Base-by-base conservation (phyloP, 1,284 basidiomycete species). In the Microbotryum intermedium region DNA sequence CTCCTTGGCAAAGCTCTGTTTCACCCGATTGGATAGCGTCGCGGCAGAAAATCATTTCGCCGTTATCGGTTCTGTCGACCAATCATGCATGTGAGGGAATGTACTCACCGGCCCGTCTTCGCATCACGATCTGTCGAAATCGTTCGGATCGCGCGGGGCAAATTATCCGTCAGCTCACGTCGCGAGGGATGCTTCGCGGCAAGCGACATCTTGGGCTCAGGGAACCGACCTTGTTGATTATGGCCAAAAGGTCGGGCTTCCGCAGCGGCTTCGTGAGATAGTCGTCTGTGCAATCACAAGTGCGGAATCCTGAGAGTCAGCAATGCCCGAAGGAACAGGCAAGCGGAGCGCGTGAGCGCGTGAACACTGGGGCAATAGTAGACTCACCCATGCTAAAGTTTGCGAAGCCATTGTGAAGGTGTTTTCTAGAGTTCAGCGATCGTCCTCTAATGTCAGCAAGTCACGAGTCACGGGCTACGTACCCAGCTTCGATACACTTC, bases 401-500 rank as follows among this genome's bases (percentile, higher is more conserved):
- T 20, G 30, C 28, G 47, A 18, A 44, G 10, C 25, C 44, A 42
- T 30, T 5, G 23, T 25, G 28, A 23, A 29, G 26, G 34, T 50
- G 44, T 23, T 20, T 29, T n/a, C 23, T n/a, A 29, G 23, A 26
- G 39, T 20, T 42, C 10, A n/a, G 21, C 1, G n/a, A 6, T 7
- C 26, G 20, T n/a, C 10, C 20, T 42, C 13, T 6, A 4, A 18
- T 4, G 45, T 16, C 56, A 25, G 30, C 20, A 30, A 28, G 44
- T 53, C 53, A 46, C n/a, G 28, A 21, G 20, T 11, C 25, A 25
- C 34, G 11, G 34, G 11, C 3, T n/a, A 42, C 39, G 20, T 26
- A 30, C 34, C 91, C 92, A 13, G 90, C 91, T 71, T 90, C 85
- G 70, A 95, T 77, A 75, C 90, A 97, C 60, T 90, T 80, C 75